These are phyloP conservation scores for Kazachstania taianensis DNA, from an alignment of 805 yeast genomes.

Conservation along the genomic window DNA sequence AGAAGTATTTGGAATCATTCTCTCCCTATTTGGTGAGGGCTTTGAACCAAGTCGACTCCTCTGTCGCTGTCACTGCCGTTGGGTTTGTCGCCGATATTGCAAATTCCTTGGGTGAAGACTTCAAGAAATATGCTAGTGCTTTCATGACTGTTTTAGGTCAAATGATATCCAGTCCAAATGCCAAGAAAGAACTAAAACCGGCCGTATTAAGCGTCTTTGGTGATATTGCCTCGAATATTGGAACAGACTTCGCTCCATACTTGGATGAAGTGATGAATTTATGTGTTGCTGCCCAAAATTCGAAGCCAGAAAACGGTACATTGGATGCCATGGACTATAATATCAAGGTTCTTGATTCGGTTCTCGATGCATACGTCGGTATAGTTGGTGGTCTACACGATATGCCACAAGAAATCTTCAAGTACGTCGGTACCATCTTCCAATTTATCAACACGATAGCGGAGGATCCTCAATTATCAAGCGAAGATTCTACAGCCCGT, in stretches of 20 bases:
- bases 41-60: slow-evolving; percentile 69
- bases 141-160: slow-evolving; percentile 78
- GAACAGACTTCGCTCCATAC: slow-evolving; percentile 65
- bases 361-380: slow-evolving; percentile 93
- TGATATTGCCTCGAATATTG: slow-evolving; percentile 86
- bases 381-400: slow-evolving; percentile 82
- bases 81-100: slow-evolving; percentile 92
- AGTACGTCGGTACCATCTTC: slow-evolving; percentile 61
- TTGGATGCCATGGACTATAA: slow-evolving; percentile 72
- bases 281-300: slow-evolving; percentile 53
- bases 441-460: slow-evolving; percentile 53
- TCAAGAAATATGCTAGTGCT: slow-evolving; percentile 66
- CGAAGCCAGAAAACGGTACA: slow-evolving; percentile 56
- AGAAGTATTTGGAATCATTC: slow-evolving; percentile 69
- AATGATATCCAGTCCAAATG: slow-evolving; percentile 53
- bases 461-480: slow-evolving; percentile 47
- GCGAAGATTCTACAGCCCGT: slow-evolving; percentile 64
- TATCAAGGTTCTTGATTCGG: slow-evolving; percentile 66
- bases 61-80: slow-evolving; percentile 80
- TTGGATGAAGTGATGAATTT: slow-evolving; percentile 70
- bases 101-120: slow-evolving; percentile 69
- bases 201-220: slow-evolving; percentile 88
- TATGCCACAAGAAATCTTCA: slow-evolving; percentile 52
- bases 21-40: slow-evolving; percentile 76
- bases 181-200: slow-evolving; percentile 77